Conservation (phyloP, 495 filamentous ascomycete genomes). For the Penicillium longicatenatum region DNA sequence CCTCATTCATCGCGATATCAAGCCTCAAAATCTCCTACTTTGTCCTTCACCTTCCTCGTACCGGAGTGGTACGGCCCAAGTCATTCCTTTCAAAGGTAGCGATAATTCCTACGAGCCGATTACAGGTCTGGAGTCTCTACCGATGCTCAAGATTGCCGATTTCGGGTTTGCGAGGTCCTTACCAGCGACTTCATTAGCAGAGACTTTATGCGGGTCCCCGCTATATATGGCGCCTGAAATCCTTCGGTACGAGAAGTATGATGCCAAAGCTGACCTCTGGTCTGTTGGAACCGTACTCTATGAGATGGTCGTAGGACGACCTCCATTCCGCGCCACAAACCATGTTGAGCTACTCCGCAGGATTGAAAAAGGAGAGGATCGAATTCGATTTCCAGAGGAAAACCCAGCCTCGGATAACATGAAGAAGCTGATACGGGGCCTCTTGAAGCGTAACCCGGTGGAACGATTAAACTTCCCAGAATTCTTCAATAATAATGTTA, state of each 20-base stretch:
- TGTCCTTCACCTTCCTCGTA: conserved; percentile 77
- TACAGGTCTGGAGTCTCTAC: conserved; percentile 81
- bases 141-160: conserved; percentile 96
- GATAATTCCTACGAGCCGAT: conserved; percentile 76
- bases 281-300: conserved; percentile 93
- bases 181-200: conserved; percentile 84
- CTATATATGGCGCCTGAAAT: conserved; percentile 99
- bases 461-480: conserved; percentile 81
- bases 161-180: conserved; percentile 95
- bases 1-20: conserved; percentile 94
- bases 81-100: conserved; percentile 63
- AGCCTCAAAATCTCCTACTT: conserved; percentile 92
- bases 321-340: conserved; percentile 89
- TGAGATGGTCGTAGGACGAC: conserved; percentile 90
- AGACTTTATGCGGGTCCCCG: conserved; percentile 96
- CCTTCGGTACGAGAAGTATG: conserved; percentile 94
- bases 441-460: conserved; percentile 82
- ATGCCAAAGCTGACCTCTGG: conserved; percentile 96
- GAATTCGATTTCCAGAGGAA: conserved; percentile 78
- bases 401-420: conserved; percentile 70
- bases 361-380: conserved; percentile 84
- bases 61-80: conserved; percentile 46
- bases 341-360: conserved; percentile 91
- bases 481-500: conserved; percentile 75
- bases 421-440: conserved; percentile 75